Base-by-base conservation (phyloP, 1,139 yeast species). In the Diutina neorugosa region DNA sequence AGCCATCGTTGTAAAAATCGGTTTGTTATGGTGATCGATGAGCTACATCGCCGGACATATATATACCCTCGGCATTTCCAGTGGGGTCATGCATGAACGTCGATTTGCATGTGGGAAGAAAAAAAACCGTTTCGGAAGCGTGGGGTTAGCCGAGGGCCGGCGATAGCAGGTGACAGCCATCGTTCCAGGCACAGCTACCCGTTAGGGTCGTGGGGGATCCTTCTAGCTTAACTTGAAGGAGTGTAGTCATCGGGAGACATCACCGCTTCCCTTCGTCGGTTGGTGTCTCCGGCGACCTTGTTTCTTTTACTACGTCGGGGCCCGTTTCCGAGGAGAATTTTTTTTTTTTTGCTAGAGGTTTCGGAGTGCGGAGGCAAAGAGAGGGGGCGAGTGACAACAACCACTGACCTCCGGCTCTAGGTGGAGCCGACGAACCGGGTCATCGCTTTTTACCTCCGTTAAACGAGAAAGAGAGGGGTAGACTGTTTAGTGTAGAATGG, bases 1-100 rank as follows among this genome's bases (percentile, higher is more conserved):
- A 8, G 67, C 59, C 67, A 64, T 64, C 19, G 25, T 48, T 25
- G 21, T 9, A 8, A 31, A 12, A 16, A 12, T 23, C 21, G 19
- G 19, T 41, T 19, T 43, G 23, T 43, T 19, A 11, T 18, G 8
- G 46, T 8, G 6, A 8, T 43, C 16, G 44, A 41, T 41, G 44
- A 41, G 46, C 11, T 43, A 21, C 2, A 11, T 25, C 11, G 16
- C 20, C 16, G 9, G n/a, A 23, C 25, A 23, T 43, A 43, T 43
- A 43, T 43, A 43, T 43, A 12, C 12, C 46, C 46, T 43, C 46
- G 46, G 46, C 46, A 43, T 31, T n/a, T 23, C 37, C 14, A 11
- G 37, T 31, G 37, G 37, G 37, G 37, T 31, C 37, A 31, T 31
- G 37, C 37, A 31, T 31, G 37, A 11, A 31, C 37, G 37, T 31